phyloP scores from a whole-genome alignment of 345 rosid genomes.

The Syzygium grande region DNA sequence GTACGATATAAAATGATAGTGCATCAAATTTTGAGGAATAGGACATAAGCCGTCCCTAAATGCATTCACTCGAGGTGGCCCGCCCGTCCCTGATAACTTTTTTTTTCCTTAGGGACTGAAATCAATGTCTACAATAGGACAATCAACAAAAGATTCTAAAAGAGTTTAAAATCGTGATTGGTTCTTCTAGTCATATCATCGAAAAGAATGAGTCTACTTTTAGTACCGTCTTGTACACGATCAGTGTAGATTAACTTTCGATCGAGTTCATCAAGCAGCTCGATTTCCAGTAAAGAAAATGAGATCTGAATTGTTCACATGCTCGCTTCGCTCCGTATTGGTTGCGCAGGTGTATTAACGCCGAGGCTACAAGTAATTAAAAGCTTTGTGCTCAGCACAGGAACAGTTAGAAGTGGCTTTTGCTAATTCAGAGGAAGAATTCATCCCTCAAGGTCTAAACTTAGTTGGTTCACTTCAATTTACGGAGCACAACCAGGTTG shows the following conservation, averaged over 20 bases:
- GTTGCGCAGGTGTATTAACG: neutral
- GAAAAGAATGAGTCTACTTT: neutral
- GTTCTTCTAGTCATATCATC: neutral
- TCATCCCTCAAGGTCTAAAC: neutral
- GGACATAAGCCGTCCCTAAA: neutral
- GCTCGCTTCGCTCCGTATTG: neutral
- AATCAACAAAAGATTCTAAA: neutral
- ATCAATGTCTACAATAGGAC: accelerated
- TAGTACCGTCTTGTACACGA: neutral
- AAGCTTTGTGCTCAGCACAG: neutral
- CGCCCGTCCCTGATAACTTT: neutral
- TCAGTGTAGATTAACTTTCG: neutral
- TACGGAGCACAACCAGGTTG: neutral
- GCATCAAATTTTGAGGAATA: neutral
- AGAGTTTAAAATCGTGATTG: neutral
- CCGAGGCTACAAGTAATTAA: neutral
- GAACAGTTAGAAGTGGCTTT: neutral
- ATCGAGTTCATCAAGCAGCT: neutral
- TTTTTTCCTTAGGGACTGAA: neutral
- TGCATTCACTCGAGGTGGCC: neutral
- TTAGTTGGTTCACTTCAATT: neutral
- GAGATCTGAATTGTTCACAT: neutral
- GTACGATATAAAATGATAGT: neutral
- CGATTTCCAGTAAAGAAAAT: neutral
- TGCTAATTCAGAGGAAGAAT: neutral